phyloP scores from a whole-genome alignment of 116 monocot species.

The Thalassia testudinum region DNA sequence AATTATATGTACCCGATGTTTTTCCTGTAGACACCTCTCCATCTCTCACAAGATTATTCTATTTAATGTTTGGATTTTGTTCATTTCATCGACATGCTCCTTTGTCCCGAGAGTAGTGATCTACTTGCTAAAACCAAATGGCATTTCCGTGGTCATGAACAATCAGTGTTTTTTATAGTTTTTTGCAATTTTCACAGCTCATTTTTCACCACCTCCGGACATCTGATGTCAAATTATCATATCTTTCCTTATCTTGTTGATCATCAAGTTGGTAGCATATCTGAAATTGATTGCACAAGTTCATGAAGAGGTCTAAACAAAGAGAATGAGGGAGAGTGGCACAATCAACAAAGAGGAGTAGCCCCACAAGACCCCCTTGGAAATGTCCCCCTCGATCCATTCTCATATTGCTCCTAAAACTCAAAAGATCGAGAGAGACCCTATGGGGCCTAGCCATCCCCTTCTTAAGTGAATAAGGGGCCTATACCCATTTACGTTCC shows the following conservation, averaged over 20 bases:
- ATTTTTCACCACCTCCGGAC: slow-evolving; percentile 5
- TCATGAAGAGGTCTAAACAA: slow-evolving; percentile 11
- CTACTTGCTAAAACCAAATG: neutral
- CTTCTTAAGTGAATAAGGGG: too few species aligned
- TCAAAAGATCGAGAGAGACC: too few species aligned
- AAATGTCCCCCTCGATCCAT: neutral
- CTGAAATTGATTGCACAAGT: slow-evolving; percentile 10
- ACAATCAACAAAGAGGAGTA: slow-evolving; percentile 1
- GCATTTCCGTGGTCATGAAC: slow-evolving; percentile 1
- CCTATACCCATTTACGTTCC: too few species aligned
- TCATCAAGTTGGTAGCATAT: slow-evolving; percentile 2
- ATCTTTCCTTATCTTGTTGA: slow-evolving; percentile 6
- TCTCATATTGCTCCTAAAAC: too few species aligned
- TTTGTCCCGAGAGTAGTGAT: neutral
- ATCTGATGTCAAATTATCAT: slow-evolving; percentile 12
- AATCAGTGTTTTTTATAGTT: slow-evolving; percentile 5
- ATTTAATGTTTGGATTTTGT: neutral
- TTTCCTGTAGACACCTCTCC: too few species aligned
- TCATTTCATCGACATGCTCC: neutral
- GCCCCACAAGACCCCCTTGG: neutral
- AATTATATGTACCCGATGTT: too few species aligned
- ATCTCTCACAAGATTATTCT: too few species aligned
- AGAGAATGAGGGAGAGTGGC: slow-evolving; percentile 9
- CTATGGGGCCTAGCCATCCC: neutral
- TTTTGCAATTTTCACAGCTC: slow-evolving; percentile 6